Conservation (phyloP, 1,284 basidiomycete genomes). For the Albatrellus sp. region DNA sequence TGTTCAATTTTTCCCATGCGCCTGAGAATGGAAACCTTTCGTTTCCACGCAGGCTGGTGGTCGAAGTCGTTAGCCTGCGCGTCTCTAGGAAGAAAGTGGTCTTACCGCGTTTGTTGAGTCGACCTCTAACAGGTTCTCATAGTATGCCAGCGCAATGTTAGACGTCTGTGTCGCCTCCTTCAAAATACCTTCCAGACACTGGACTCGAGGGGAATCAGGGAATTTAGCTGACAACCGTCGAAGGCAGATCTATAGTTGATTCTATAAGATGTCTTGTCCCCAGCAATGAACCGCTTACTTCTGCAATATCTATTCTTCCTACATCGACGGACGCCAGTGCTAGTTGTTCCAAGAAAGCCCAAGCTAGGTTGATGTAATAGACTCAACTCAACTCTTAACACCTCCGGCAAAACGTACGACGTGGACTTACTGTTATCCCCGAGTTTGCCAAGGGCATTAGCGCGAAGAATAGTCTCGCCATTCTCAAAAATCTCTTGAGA, state of each 20-base stretch:
- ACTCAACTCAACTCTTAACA: too few species aligned
- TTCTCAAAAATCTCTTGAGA: slow-evolving; percentile 64
- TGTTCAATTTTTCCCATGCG: slow-evolving; percentile 48
- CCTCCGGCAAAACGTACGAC: background rate
- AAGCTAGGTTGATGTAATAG: slow-evolving; percentile 36
- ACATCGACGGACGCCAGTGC: slow-evolving; percentile 80
- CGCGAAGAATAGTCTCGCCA: slow-evolving; percentile 46
- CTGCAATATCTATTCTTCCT: slow-evolving; percentile 68
- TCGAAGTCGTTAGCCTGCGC: background rate
- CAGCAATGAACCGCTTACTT: slow-evolving; percentile 39
- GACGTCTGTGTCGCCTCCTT: slow-evolving; percentile 67
- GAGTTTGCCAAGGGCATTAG: slow-evolving; percentile 31
- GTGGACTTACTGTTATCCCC: slow-evolving; percentile 47
- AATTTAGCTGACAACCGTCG: slow-evolving; percentile 61
- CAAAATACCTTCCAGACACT: slow-evolving; percentile 74
- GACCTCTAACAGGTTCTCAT: slow-evolving; percentile 51
- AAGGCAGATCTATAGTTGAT: slow-evolving; percentile 43
- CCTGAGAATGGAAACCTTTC: slow-evolving; percentile 64
- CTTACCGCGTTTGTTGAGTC: slow-evolving; percentile 73
- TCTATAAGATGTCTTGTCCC: background rate
- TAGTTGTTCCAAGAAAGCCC: slow-evolving; percentile 84
- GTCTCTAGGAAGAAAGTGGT: slow-evolving; percentile 7
- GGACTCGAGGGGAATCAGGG: slow-evolving; percentile 72
- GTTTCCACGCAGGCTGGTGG: slow-evolving; percentile 68
- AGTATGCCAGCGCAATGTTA: slow-evolving; percentile 54